phyloP scores from a whole-genome alignment of 352 stramenopile species.

The Globisporangium carolinianum region DNA sequence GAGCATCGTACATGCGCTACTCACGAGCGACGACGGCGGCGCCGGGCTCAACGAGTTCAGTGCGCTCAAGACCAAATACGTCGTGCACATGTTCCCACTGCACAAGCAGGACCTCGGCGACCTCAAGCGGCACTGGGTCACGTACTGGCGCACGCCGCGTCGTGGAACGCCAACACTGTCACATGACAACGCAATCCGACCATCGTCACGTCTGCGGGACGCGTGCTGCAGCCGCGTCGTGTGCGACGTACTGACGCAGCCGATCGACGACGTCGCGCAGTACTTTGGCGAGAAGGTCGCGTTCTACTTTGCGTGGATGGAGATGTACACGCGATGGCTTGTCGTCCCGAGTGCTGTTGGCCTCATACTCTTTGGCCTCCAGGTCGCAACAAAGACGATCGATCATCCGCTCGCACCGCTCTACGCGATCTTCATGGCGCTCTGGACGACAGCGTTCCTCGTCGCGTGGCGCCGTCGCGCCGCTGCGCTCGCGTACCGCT shows the following conservation, averaged over 20 bases:
- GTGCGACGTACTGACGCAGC: constrained; percentile 44
- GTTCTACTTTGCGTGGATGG: constrained; percentile 92
- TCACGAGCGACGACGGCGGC: constrained; percentile 27
- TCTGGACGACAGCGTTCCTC: constrained; percentile 87
- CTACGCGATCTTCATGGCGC: constrained; percentile 86
- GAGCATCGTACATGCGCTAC: constrained; percentile 60
- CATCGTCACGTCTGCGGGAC: too few species aligned
- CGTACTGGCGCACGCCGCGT: constrained; percentile 47
- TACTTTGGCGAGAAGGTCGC: constrained; percentile 90
- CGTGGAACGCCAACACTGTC: too few species aligned
- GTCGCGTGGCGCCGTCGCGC: constrained; percentile 81
- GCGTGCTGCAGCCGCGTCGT: constrained; percentile 3
- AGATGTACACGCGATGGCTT: constrained; percentile 89
- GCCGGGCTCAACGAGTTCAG: constrained; percentile 72
- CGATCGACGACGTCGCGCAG: constrained; percentile 78
- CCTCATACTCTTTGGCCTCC: constrained; percentile 57
- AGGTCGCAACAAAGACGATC: constrained; percentile 52
- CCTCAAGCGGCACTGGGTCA: constrained; percentile 71
- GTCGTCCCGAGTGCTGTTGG: constrained; percentile 72
- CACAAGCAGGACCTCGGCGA: constrained; percentile 74
- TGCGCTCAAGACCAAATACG: constrained; percentile 48
- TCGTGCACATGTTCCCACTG: constrained; percentile 83
- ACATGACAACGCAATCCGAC: too few species aligned
- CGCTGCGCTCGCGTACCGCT: constrained; percentile 77
- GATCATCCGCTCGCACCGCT: constrained; percentile 72